Conservation (phyloP, 345 rosid genomes). For the Murraya paniculata region DNA sequence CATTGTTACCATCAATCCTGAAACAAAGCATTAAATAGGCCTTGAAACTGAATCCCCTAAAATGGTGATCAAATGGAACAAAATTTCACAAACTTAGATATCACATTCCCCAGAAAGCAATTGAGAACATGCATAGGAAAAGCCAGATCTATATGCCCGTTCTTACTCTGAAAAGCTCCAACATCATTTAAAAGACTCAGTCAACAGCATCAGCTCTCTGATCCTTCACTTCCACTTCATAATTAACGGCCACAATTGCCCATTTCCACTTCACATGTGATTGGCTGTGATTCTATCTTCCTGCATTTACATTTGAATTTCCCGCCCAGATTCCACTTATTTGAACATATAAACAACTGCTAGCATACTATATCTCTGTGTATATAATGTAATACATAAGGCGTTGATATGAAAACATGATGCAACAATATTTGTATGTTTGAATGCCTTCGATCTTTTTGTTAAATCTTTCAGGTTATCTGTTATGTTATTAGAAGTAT, state of each 20-base stretch:
- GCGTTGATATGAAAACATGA: background rate
- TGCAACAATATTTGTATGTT: background rate
- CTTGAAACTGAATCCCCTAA: background rate
- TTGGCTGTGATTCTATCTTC: no score
- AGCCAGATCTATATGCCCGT: background rate
- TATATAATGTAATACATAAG: background rate
- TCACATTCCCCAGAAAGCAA: background rate
- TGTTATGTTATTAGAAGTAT: no score
- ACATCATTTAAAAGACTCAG: slow-evolving; percentile 22
- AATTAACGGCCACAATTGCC: background rate
- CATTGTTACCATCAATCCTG: background rate
- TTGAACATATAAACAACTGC: background rate
- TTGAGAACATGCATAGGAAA: background rate
- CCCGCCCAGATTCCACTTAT: slow-evolving; percentile 15
- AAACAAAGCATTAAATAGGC: background rate
- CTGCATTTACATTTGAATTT: slow-evolving; percentile 15
- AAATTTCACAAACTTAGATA: background rate
- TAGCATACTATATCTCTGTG: background rate
- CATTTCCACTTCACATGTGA: background rate
- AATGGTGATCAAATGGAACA: background rate
- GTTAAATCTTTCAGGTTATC: no score
- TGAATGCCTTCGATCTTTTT: background rate
- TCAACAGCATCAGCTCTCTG: slow-evolving; percentile 11
- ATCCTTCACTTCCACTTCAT: background rate
- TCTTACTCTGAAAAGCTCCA: slow-evolving; percentile 6